Evolutionary conservation across 2,329 filamentous ascomycete species (phyloP).

Genomic region (Fusarium sp.): DNA sequence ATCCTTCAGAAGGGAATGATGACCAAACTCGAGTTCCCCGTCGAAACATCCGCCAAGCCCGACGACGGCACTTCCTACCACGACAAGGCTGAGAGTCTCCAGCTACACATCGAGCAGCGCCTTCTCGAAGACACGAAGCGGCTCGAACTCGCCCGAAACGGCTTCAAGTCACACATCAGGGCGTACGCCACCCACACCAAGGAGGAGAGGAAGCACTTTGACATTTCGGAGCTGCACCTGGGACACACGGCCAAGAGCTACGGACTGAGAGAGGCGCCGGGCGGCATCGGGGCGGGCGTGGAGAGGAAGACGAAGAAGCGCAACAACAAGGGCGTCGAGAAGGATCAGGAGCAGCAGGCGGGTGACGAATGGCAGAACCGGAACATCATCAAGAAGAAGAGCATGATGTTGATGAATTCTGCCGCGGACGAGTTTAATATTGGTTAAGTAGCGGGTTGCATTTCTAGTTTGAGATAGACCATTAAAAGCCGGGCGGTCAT

Average conservation of each 20-base stretch:
- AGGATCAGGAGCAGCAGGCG: constrained; percentile 53
- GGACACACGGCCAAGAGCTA: constrained; percentile 96
- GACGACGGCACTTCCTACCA: constrained; percentile 59
- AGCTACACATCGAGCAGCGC: constrained; percentile 71
- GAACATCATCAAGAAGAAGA: constrained; percentile 68
- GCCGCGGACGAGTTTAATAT: constrained; percentile 76
- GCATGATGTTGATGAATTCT: constrained; percentile 74
- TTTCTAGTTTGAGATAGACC: constrained; percentile 31
- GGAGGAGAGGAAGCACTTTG: constrained; percentile 86
- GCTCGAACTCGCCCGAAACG: constrained; percentile 84
- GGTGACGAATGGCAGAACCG: constrained; percentile 50
- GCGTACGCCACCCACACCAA: constrained; percentile 95
- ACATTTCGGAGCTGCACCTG: constrained; percentile 90
- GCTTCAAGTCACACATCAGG: constrained; percentile 90
- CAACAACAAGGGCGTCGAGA: constrained; percentile 46
- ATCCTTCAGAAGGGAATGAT: constrained; percentile 75
- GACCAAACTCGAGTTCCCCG: constrained; percentile 71
- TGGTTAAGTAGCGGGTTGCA: constrained; percentile 55
- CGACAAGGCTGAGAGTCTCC: constrained; percentile 66
- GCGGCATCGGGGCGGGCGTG: constrained; percentile 77
- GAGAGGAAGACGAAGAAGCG: constrained; percentile 59
- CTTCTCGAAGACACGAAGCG: constrained; percentile 72
- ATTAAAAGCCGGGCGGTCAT: constrained; percentile 32
- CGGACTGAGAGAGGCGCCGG: constrained; percentile 87
- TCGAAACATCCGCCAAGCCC: constrained; percentile 71